A percentile compares a stretch with the other conserved stretches of the same genome.
These are phyloP conservation scores for Collybiopsis luxurians DNA, from an alignment of 768 basidiomycete species.

Conservation along the genomic window DNA sequence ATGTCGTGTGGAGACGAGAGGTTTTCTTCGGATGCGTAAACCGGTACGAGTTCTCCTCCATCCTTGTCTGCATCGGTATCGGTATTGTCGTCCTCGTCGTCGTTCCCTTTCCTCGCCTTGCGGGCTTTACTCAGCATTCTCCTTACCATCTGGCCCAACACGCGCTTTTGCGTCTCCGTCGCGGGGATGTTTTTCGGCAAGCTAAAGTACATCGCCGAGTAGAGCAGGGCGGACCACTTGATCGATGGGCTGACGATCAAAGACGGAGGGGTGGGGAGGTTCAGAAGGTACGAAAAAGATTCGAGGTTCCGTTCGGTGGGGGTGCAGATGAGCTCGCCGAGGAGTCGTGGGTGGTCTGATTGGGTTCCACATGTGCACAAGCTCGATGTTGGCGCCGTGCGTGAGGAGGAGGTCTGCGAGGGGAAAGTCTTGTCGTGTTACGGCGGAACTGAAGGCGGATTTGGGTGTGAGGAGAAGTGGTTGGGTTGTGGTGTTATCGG, in stretches of 20 bases:
- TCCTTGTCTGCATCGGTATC: too few species aligned
- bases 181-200: background rate
- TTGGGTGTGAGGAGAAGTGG: too few species aligned
- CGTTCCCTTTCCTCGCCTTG: too few species aligned
- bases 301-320: slow-evolving; percentile 8
- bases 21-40: background rate
- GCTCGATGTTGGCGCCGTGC: slow-evolving; percentile 8
- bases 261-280: background rate
- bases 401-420: slow-evolving; percentile 6
- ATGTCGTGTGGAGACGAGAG: background rate
- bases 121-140: background rate
- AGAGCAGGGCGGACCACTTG: background rate
- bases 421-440: too few species aligned
- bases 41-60: too few species aligned
- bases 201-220: too few species aligned
- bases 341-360: background rate
- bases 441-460: too few species aligned
- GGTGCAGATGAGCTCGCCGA: slow-evolving; percentile 7
- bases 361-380: background rate
- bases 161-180: background rate
- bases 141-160: slow-evolving; percentile 1
- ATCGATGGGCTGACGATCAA: slow-evolving; percentile 1
- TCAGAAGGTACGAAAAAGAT: background rate
- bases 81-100: too few species aligned
- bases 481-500: too few species aligned